Base-by-base conservation (phyloP, 1,139 yeast species). In the Candida sp. region DNA sequence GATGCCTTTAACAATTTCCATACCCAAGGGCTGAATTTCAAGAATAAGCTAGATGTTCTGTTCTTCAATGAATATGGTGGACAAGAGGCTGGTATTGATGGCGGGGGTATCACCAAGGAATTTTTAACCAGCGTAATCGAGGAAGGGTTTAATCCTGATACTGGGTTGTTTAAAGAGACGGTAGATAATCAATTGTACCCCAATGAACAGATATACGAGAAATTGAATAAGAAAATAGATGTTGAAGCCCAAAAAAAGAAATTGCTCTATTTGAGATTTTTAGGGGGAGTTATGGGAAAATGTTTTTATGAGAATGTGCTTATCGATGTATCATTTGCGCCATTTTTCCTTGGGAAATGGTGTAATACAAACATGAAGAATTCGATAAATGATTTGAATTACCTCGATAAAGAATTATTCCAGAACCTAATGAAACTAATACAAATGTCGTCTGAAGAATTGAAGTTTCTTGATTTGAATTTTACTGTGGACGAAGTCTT, bases 61-160 rank as follows among this genome's bases (percentile, higher is more conserved):
- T 90, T 93, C 55, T 70, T 68, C 41, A 87, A 87, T 56, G 79
- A 84, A 46, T 79, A 84, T 61, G 96, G 95, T 1, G 80, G 77
- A 23, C 77, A 71, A 36, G 95, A 87, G 55, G 93, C 87, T 1
- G 99, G 99, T 1, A 85, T 93, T 43, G 99, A 93, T 63, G 99
- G 99, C 4, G 99, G 99, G 8, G 99, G 99, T 2, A 71, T 93
- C 21, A 91, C 98, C 0, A 91, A 93, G 60, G 99, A 93, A 56
- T 84, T 93, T 52, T 66, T 93, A 44, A 89, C 93, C 2, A 72
- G 85, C 40, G 83, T 89, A 0, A 80, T 85, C 1, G 69, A 69
- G 7, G 89, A 86, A 51, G 95, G 88, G 0, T 87, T 91, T 52
- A 50, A 66, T 57, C 59, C 77, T 45, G 43, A 59, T 57, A 81